Base-by-base conservation (phyloP, 495 filamentous ascomycete genomes). In the Podospora pseudoanserina region DNA sequence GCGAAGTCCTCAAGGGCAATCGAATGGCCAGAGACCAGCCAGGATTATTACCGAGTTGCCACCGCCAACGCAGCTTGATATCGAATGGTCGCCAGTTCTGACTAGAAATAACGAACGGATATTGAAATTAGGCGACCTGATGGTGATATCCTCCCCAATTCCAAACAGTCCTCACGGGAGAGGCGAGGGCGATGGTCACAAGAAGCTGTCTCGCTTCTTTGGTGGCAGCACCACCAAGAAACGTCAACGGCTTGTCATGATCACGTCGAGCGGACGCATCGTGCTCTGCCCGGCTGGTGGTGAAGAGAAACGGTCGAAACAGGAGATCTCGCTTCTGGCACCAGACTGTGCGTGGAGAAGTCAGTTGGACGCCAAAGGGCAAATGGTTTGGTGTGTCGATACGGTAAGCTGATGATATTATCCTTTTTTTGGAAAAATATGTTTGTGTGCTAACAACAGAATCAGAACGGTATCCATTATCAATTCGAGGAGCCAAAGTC, bases 61-160 rank as follows among this genome's bases (percentile, higher is more conserved):
- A 2, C 94, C 96, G 34, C 96, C 96, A 11, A 96, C 91, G 66
- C 96, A 99, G 76, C 83, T 99, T 18, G 96, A 99, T 78, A 97
- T 99, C 67, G 96, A 98, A 79, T 99, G 96, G 96, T 97, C 94
- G 2, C 96, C 96, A 9, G 96, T 99, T 3, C 79, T 99, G 65
- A 97, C 91, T 34, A 89, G 87, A 66, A 87, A 86, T 66, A 97
- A 97, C 73, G 96, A 99, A 80, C 85, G 96, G 61, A 99, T 99
- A 65, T 76, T 99, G 68, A 97, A 96, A 75, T 83, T 99, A 27
- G 96, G 96, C 3, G 96, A 98, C 72, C 79, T 96, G 64, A 85
- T 92, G 73, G 93, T 98, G 11, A 81, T 90, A 69, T 90, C 92
- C 3, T 86, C 91, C 3, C 91, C 92, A 80, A 75, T 88, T 82